These are phyloP conservation scores for Termitomyces sp. DNA, from an alignment of 768 basidiomycete genomes.

Conservation along the genomic window DNA sequence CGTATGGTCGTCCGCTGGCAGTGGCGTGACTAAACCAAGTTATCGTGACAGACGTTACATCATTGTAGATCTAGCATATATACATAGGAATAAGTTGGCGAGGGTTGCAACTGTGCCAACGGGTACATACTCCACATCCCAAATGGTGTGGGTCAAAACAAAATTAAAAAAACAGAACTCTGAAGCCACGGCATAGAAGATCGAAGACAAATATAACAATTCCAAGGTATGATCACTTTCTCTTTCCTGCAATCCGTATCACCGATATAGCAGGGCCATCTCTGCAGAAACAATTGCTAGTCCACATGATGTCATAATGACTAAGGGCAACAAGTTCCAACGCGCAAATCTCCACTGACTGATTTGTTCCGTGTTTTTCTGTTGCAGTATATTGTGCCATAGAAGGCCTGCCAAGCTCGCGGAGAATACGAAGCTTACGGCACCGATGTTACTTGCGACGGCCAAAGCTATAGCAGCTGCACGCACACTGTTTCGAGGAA, in stretches of 20 bases:
- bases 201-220: no score
- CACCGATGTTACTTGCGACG: conserved; percentile 89
- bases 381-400: conserved; percentile 71
- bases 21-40: no score
- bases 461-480: conserved; percentile 76
- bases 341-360: conserved; percentile 60
- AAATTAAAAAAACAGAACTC: no score
- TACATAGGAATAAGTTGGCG: no score
- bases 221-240: no score
- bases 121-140: no score
- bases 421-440: conserved; percentile 86
- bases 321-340: conserved; percentile 68
- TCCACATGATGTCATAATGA: conserved; percentile 63
- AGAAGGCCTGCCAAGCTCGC: conserved; percentile 90
- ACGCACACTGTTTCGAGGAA: conserved; percentile 34
- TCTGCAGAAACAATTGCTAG: conserved; percentile 74
- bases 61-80: no score
- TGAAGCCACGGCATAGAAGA: no score
- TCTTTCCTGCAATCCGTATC: neutral
- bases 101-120: no score
- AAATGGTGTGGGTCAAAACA: no score
- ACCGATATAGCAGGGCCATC: conserved; percentile 54
- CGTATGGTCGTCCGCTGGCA: no score
- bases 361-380: conserved; percentile 64
- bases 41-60: no score